phyloP scores from a whole-genome alignment of 805 yeast genomes.

The Teunomyces pallodes region DNA sequence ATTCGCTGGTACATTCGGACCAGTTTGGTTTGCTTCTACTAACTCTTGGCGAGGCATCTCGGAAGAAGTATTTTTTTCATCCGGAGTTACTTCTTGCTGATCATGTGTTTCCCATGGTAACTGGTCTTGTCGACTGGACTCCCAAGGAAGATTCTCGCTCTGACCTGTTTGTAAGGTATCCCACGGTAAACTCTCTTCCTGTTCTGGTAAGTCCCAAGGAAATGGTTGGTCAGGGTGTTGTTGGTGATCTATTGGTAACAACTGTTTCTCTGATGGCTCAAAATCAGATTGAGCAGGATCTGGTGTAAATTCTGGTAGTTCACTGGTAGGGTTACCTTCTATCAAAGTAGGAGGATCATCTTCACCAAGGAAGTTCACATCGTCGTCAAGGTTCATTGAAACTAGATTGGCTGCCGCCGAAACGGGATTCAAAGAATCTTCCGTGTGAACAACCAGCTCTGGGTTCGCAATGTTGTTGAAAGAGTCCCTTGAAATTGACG shows the following conservation, averaged over 20 bases:
- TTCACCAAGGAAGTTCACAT: background rate
- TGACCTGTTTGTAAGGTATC: background rate
- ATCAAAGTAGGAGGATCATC: slow-evolving; percentile 13
- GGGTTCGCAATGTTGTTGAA: background rate
- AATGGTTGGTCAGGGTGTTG: background rate
- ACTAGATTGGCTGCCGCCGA: background rate
- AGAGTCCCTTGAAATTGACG: slow-evolving; percentile 4
- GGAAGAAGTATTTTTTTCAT: background rate
- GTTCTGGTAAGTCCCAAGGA: background rate
- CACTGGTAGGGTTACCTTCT: slow-evolving; percentile 13
- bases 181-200: slow-evolving; percentile 6
- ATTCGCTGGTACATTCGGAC: background rate
- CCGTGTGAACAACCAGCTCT: background rate
- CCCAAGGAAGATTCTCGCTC: slow-evolving; percentile 7
- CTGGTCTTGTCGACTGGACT: background rate
- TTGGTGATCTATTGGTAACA: slow-evolving; percentile 5
- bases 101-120: slow-evolving; percentile 3
- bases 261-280: slow-evolving; percentile 11
- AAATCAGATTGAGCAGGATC: slow-evolving; percentile 1
- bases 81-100: background rate
- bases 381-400: background rate
- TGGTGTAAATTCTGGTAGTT: slow-evolving; percentile 16
- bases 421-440: background rate
- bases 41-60: background rate
- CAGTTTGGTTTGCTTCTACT: background rate